Conservation (phyloP, 2,329 filamentous ascomycete genomes). For the Phoma herbarum region DNA sequence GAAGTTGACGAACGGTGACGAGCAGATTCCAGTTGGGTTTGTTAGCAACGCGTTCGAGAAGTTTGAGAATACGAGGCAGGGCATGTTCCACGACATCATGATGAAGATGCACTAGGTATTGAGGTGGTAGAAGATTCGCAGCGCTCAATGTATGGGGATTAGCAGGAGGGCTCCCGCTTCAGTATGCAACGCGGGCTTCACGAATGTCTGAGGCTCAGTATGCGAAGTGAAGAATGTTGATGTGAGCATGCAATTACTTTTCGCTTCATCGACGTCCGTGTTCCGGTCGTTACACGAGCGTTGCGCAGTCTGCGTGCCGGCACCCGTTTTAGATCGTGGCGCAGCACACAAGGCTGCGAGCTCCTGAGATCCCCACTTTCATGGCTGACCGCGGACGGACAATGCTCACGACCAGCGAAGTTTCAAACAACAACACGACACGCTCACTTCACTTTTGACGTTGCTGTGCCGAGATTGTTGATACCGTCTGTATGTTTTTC, state of each 20-base stretch:
- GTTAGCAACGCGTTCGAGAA: slow-evolving; percentile 53
- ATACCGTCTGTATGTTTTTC: slow-evolving; percentile 1
- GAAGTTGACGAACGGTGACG: slow-evolving; percentile 57
- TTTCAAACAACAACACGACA: slow-evolving; percentile 19
- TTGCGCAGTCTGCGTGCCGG: slow-evolving; percentile 5
- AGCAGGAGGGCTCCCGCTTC: not conserved
- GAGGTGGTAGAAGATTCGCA: not conserved
- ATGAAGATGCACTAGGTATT: slow-evolving; percentile 28
- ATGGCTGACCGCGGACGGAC: slow-evolving; percentile 17
- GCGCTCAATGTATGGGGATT: not conserved
- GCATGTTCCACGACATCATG: slow-evolving; percentile 40
- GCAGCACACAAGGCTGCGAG: slow-evolving; percentile 13
- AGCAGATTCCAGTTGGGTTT: slow-evolving; percentile 62
- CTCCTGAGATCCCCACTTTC: slow-evolving; percentile 19
- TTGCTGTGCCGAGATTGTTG: not conserved
- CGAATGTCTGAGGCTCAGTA: not conserved
- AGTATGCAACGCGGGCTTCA: not conserved
- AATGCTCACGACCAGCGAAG: slow-evolving; percentile 11
- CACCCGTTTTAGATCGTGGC: no score
- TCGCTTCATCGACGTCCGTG: not conserved
- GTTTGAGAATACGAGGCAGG: slow-evolving; percentile 61
- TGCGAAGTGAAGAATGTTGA: not conserved
- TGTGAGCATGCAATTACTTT: not conserved
- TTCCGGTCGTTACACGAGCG: not conserved
- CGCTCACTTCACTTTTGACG: slow-evolving; percentile 1